phyloP scores from a whole-genome alignment of 139 green algal species.

The Volvox africanus region DNA sequence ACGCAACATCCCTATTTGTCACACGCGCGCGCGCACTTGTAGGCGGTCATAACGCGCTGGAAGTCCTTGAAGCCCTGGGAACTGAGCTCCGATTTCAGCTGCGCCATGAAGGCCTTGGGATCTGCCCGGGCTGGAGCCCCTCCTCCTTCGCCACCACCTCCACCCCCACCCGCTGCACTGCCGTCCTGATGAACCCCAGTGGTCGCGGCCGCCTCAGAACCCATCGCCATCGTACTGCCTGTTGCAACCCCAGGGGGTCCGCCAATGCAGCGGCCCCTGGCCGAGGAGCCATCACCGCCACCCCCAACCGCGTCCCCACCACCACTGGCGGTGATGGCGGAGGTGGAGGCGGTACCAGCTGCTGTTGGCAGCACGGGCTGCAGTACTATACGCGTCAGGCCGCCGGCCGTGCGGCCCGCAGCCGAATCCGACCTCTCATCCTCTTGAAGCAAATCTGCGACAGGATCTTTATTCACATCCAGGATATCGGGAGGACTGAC shows the following conservation, averaged over 20 bases:
- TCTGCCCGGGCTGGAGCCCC: not conserved
- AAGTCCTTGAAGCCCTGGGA: conserved; percentile 27
- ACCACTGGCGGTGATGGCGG: too few relatives aligned
- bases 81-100: conserved; percentile 39
- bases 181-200: not conserved
- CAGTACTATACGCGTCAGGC: conserved; percentile 39
- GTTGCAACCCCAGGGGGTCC: not conserved
- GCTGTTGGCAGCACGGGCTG: conserved; percentile 21
- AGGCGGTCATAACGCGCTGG: conserved; percentile 36
- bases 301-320: not conserved
- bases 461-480: not conserved
- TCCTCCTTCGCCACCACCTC: not conserved
- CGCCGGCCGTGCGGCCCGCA: conserved; percentile 2
- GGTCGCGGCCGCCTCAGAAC: not conserved
- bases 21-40: conserved; percentile 42
- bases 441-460: conserved; percentile 5
- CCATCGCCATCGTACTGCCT: not conserved
- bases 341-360: not conserved
- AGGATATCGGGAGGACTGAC: not conserved
- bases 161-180: not conserved
- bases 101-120: conserved; percentile 36
- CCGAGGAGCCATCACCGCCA: not conserved
- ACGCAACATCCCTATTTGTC: not conserved
- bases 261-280: not conserved
- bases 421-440: not conserved